These are phyloP conservation scores for Tylopilus subfusipes DNA, from an alignment of 768 basidiomycete genomes.

Conservation along the genomic window DNA sequence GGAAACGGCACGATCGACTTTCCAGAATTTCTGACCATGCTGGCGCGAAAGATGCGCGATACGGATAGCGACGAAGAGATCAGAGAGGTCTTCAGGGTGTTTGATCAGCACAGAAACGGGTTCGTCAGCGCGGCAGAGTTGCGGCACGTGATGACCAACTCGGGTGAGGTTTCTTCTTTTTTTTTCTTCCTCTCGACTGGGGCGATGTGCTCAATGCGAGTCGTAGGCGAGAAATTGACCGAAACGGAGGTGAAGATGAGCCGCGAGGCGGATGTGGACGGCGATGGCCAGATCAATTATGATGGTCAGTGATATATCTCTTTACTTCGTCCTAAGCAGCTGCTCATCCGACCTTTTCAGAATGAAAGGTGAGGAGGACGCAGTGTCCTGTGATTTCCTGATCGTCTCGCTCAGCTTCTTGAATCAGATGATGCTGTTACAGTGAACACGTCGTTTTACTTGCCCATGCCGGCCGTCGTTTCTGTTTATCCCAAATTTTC, in stretches of 20 bases:
- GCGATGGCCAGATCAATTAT: conserved; percentile 92
- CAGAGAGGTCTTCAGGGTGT: conserved; percentile 94
- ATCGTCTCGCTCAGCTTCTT: conserved; percentile 10
- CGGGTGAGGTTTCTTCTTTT: no score
- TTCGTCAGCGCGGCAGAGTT: conserved; percentile 85
- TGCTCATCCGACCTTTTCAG: conserved; percentile 35
- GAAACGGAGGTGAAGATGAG: conserved; percentile 95
- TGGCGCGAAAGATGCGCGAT: conserved; percentile 87
- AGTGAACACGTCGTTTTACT: conserved; percentile 37
- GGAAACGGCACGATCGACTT: conserved; percentile 87
- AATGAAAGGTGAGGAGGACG: conserved; percentile 58
- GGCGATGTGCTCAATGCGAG: conserved; percentile 3
- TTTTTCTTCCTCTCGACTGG: no score
- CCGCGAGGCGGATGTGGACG: conserved; percentile 91
- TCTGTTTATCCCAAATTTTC: conserved; percentile 1
- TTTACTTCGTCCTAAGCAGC: background rate
- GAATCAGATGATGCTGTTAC: conserved; percentile 69
- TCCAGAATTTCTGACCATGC: conserved; percentile 80
- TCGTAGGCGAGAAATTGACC: conserved; percentile 76
- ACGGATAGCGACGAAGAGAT: conserved; percentile 94
- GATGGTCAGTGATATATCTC: conserved; percentile 51
- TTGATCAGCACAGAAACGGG: conserved; percentile 95
- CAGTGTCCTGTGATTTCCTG: background rate
- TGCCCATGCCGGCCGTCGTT: conserved; percentile 15
- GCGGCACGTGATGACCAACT: conserved; percentile 86